Evolutionary conservation across 306 rosid genomes (phyloP), one percentile per base, ranked within the genome.

Genomic region (Bauhinia variegata): DNA sequence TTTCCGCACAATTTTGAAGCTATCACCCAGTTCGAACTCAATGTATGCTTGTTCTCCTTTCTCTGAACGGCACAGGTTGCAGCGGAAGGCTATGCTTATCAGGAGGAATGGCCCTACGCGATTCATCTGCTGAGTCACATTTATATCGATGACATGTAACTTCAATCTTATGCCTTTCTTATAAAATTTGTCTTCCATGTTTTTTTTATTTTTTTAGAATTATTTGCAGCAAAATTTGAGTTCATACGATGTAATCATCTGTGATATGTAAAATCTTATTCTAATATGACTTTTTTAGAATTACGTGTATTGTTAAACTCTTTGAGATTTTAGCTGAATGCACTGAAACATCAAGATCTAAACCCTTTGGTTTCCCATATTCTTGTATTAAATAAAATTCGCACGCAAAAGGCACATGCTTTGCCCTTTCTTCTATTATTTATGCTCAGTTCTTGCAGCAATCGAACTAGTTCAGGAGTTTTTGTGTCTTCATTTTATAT

Each of bases 51-150:
- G 13, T 36, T 78, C 58, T 19, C 67, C 7, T 4, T 42, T 4
- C 41, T 51, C 15, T 41, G 33, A 3, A 14, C 51, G 43, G 16
- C 69, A 44, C 83, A 91, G 97, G 91, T 83, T 68, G 90, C 92
- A 8, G 87, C 92, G 0, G 91, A 89, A 41, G 97, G 95, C 63
- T 61, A 85, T 76, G 58, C 83, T 55, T 92, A 71, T 64, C 85
- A 85, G 66, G 90, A 89, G 17, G 84, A 87, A 9, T 89, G 96
- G 96, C 97, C 97, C 42, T 85, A 87, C 75, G 66, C 87, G 15
- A 77, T 82, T 87, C 97, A 89, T 79, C 85, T 91, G 51, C 86
- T 92, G 43, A 79, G 81, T 68, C 84, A 82, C 83, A 48, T 83
- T 75, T 92, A 85, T 61, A 80, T 78, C 30, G 81, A 86, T 41